Evolutionary conservation across 495 filamentous ascomycete genomes (phyloP).

Genomic region (Hyaloscypha finlandica): DNA sequence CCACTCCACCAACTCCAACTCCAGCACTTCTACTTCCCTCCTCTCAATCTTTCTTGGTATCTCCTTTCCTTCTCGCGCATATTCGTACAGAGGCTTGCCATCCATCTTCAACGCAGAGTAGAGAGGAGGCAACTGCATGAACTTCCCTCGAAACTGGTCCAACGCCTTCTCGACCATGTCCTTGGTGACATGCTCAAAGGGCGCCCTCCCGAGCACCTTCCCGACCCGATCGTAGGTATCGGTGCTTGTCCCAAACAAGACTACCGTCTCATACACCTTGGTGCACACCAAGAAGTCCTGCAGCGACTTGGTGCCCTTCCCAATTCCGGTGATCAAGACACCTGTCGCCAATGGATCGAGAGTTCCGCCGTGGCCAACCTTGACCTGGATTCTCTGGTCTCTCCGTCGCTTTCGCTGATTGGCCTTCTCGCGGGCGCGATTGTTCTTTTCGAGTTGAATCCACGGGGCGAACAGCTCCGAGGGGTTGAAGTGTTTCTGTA

Average conservation of each 20-base stretch:
- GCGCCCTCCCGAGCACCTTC: conserved; percentile 71
- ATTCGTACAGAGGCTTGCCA: conserved; percentile 93
- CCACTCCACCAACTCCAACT: conserved; percentile 84
- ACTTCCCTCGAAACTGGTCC: conserved; percentile 75
- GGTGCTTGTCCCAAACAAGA: conserved; percentile 89
- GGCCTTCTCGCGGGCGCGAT: conserved; percentile 51
- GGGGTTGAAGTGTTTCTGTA: conserved; percentile 79
- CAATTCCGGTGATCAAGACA: conserved; percentile 85
- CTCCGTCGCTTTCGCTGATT: conserved; percentile 54
- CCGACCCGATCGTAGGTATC: conserved; percentile 89
- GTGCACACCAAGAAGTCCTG: conserved; percentile 78
- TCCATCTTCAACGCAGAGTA: conserved; percentile 88
- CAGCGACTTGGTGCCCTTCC: conserved; percentile 83
- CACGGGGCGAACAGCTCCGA: conserved; percentile 75
- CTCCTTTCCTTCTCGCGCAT: conserved; percentile 84
- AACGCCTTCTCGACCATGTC: conserved; percentile 77
- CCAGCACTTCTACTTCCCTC: conserved; percentile 71
- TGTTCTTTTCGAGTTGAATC: conserved; percentile 58
- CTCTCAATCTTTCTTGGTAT: conserved; percentile 82
- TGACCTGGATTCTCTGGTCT: conserved; percentile 67
- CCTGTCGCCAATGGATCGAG: conserved; percentile 93
- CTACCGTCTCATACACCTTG: conserved; percentile 87
- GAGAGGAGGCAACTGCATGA: conserved; percentile 89
- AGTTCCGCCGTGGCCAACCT: conserved; percentile 96
- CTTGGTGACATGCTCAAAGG: conserved; percentile 77